Evolutionary conservation across 2,329 filamentous ascomycete species (phyloP), one percentile per base, ranked within the genome.

Genomic region (Colletotrichum higginsianum): DNA sequence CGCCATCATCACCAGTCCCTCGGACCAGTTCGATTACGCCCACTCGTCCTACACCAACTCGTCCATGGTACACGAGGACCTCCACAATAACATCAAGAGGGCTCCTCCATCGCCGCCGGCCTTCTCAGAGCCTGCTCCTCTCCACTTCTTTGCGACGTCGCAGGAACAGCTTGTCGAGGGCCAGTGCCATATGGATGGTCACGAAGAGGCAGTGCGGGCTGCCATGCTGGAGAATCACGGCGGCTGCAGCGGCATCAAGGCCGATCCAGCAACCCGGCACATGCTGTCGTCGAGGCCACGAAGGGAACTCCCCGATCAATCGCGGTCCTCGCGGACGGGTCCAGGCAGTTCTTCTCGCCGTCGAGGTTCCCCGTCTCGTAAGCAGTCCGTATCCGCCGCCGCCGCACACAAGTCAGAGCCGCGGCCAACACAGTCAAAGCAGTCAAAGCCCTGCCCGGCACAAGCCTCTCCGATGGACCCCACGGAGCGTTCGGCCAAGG

Each of bases 401-500:
- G 11, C 58, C 16, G 47, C 46, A 13, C 47, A 61, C 53, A 63
- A 69, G 53, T 40, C 53, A 9, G 69, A 72, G 42, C 60, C 55
- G 4, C 53, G 69, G 8, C 69, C 69, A 3, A 68, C 64, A 15
- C 64, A 64, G 23, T 13, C 60, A 16, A 68, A 69, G 21, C 64
- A 61, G 23, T 13, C 60, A 18, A 61, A 67, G 56, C 68, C 56
- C 13, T 73, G 64, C 18, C 49, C 50, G 44, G 26, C 38, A 53
- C 38, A 53, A 21, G 26, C 50, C 11, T 47, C 66, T 18, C 23
- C 26, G 13, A 16, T 67, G 8, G 61, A 70, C 4, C 8, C 38
- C 9, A 38, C 44, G 40, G 70, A 72, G 44, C 72, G 72, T 40
- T 64, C 69, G 13, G 64, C 60, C 13, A 84, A 84, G 76, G 86